phyloP scores from a whole-genome alignment of 2,329 filamentous ascomycete genomes.

The Fusarium begoniae region DNA sequence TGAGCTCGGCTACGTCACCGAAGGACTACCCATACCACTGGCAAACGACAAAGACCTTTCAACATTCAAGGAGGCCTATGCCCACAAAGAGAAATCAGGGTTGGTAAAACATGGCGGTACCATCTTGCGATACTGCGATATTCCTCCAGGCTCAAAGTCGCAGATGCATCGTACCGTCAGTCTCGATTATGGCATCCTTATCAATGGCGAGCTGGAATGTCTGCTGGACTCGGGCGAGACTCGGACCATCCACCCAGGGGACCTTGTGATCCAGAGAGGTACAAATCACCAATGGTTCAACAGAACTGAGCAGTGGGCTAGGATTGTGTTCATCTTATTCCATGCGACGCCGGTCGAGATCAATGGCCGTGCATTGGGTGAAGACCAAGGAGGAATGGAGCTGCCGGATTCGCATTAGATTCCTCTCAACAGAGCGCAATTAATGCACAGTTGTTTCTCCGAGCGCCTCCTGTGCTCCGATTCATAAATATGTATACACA shows the following conservation, averaged over 20 bases:
- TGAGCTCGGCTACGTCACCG: background rate
- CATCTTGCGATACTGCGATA: slow-evolving; percentile 4
- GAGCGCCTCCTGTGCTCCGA: fast-evolving
- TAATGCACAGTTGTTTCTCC: fast-evolving
- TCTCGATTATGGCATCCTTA: slow-evolving; percentile 4
- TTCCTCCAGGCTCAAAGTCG: background rate
- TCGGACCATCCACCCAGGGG: background rate
- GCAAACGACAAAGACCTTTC: background rate
- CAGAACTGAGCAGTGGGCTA: background rate
- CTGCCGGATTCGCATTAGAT: background rate
- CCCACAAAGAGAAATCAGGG: background rate
- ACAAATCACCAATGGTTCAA: slow-evolving; percentile 22
- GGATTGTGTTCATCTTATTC: background rate
- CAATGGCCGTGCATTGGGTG: background rate
- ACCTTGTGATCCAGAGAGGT: slow-evolving; percentile 11
- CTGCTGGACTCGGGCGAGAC: slow-evolving; percentile 10
- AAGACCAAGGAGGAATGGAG: background rate
- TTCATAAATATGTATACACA: too few species aligned
- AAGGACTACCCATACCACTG: background rate
- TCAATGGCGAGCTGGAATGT: slow-evolving; percentile 11
- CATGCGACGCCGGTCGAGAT: background rate
- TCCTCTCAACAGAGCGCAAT: too few species aligned
- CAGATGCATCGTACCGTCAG: slow-evolving; percentile 26
- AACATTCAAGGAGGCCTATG: background rate
- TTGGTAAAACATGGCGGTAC: background rate